Base-by-base conservation (phyloP, 768 basidiomycete species). In the Lyophyllum decastes region DNA sequence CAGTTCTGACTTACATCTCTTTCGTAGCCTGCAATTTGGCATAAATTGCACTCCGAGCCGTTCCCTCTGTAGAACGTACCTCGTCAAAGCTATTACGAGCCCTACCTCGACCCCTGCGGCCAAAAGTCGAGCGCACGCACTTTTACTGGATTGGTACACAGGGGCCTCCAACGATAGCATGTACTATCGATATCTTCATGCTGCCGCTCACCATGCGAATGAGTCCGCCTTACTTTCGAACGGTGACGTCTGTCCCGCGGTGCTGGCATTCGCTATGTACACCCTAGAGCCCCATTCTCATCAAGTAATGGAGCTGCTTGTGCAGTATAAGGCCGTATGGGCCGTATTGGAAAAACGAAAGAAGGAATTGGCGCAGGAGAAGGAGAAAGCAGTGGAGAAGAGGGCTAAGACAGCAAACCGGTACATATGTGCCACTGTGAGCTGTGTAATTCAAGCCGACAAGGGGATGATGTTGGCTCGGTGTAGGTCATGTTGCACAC, bases 361-460 rank as follows among this genome's bases (percentile, higher is more conserved):
- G 5, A 27, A 57, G 51, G 63, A 70, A 49, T 49, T 66, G 11
- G 53, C 58, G 21, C 54, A 59, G 44, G 64, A 62, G 17, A 44
- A 52, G 24, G 22, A 52, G n/a, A 64, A 61, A 53, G 66, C 64
- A 26, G 55, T 64, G 50, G 51, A 55, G 49, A 71, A 66, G 57
- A 68, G 66, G 58, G 56, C 66, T 44, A 65, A 70, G 47, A 61
- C 55, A 2, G 60, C 71, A 2, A 67, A 65, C 48, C 46, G 69
- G 47, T 73, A 72, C 62, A 51, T 63, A 4, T 73, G 72, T 52
- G 71, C 70, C 2, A 67, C 61, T 10, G 55, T 64, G 4, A 61
- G 58, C 3, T 73, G 71, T 52, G 53, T 61, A 10, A 65, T 73
- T 26, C 63, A 70, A 46, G 68, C 66, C 10, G 67, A 70, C 49